A percentile compares a stretch with the other conserved stretches of the same genome.
Evolutionary conservation across 345 rosid genomes (phyloP).

Genomic region (Moricandia arvensis): DNA sequence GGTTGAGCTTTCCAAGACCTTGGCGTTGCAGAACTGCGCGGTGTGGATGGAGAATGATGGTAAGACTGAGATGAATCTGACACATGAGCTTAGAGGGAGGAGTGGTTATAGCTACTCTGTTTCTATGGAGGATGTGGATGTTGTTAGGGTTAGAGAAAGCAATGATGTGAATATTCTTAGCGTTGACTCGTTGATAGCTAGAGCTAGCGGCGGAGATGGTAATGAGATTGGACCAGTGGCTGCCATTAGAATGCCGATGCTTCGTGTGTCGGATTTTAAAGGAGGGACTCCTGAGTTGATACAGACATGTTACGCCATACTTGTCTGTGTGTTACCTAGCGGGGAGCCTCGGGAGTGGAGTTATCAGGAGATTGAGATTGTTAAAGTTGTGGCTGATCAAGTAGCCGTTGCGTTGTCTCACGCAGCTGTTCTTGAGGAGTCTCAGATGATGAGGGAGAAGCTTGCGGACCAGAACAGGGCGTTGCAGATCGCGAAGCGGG

Average conservation of each 20-base stretch:
- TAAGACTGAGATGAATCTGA: constrained; percentile 64
- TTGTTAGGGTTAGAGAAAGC: constrained; percentile 54
- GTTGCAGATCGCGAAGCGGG: constrained; percentile 60
- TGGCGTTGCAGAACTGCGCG: constrained; percentile 82
- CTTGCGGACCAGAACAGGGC: constrained; percentile 84
- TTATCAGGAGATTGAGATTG: constrained; percentile 79
- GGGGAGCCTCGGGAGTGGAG: constrained; percentile 69
- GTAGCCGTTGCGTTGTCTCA: constrained; percentile 97
- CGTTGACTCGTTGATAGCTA: constrained; percentile 59
- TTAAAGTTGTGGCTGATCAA: constrained; percentile 94
- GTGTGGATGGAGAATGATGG: constrained; percentile 89
- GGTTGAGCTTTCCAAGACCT: constrained; percentile 87
- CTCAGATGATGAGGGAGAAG: constrained; percentile 90
- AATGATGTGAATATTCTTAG: constrained; percentile 59
- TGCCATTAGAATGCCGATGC: constrained; percentile 97
- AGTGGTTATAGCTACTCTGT: constrained; percentile 41
- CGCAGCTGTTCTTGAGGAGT: constrained; percentile 94
- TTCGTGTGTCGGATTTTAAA: constrained; percentile 73
- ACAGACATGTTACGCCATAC: constrained; percentile 68
- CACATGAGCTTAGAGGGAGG: constrained; percentile 60
- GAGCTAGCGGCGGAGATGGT: constrained; percentile 58
- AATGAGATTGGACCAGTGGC: constrained; percentile 70
- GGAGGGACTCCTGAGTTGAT: constrained; percentile 78
- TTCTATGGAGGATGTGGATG: constrained; percentile 66
- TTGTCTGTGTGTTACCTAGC: constrained; percentile 80